A percentile compares a stretch with the other conserved stretches of the same genome.
phyloP scores from a whole-genome alignment of 495 filamentous ascomycete genomes.

The Penicillium canariense region DNA sequence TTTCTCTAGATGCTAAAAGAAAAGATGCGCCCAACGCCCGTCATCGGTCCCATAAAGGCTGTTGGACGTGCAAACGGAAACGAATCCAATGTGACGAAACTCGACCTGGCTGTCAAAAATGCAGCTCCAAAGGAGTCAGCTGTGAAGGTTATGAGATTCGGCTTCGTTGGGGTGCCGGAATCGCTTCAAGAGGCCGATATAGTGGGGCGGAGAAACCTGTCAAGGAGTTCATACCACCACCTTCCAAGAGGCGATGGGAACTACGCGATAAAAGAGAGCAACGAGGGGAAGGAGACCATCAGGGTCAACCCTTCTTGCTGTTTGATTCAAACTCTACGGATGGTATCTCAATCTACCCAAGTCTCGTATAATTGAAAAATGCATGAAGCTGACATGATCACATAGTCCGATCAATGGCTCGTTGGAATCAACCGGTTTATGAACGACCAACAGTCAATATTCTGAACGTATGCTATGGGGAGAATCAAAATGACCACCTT shows the following conservation, averaged over 20 bases:
- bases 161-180: slow-evolving; percentile 32
- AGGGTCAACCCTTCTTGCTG: slow-evolving; percentile 18
- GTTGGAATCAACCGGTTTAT: neutral
- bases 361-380: neutral
- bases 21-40: slow-evolving; percentile 12
- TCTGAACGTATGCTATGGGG: slow-evolving; percentile 16
- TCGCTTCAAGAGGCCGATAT: slow-evolving; percentile 29
- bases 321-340: neutral
- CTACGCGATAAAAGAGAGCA: slow-evolving; percentile 18
- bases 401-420: neutral
- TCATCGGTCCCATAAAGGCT: slow-evolving; percentile 30
- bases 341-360: slow-evolving; percentile 13
- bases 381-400: neutral
- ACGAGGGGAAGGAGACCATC: slow-evolving; percentile 4
- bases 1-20: slow-evolving; percentile 9
- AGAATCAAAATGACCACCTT: slow-evolving; percentile 6
- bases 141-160: slow-evolving; percentile 33
- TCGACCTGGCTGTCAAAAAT: slow-evolving; percentile 24
- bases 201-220: slow-evolving; percentile 29
- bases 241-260: slow-evolving; percentile 27
- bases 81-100: slow-evolving; percentile 30
- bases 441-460: slow-evolving; percentile 26
- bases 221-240: slow-evolving; percentile 25
- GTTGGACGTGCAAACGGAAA: slow-evolving; percentile 33
- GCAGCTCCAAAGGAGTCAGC: slow-evolving; percentile 15